Conservation (phyloP, 2,329 filamentous ascomycete genomes). For the Diaporthe sp. region DNA sequence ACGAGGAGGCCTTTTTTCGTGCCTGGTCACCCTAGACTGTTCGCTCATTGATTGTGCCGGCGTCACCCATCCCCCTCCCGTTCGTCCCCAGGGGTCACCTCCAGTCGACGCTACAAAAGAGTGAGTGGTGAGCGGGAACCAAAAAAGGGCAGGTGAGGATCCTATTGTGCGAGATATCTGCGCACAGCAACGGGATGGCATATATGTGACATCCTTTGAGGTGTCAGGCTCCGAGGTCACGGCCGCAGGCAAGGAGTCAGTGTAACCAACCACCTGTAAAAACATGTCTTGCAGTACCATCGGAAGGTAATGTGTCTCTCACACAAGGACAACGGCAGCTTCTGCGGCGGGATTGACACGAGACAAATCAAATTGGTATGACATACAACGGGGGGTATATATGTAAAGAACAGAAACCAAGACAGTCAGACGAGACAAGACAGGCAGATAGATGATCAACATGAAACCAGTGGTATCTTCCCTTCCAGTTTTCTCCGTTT, state of each 20-base stretch:
- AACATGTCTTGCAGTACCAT: too few relatives aligned
- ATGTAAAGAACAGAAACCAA: conserved; percentile 1
- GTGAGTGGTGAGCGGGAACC: too few relatives aligned
- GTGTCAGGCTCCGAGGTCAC: not conserved
- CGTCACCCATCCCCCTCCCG: too few relatives aligned
- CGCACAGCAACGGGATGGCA: too few relatives aligned
- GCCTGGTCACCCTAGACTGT: too few relatives aligned
- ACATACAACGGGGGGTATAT: conserved; percentile 8
- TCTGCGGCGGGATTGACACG: not conserved
- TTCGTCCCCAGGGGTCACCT: too few relatives aligned
- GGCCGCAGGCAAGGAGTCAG: not conserved
- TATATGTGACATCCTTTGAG: not conserved
- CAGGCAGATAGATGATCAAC: not conserved
- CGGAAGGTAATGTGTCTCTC: too few relatives aligned
- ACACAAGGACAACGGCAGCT: too few relatives aligned
- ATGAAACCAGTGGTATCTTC: conserved; percentile 28
- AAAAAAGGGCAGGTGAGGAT: too few relatives aligned
- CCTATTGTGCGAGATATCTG: rapidly evolving
- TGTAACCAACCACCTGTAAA: not conserved
- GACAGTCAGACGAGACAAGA: not conserved
- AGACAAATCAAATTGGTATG: not conserved
- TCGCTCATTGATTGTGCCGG: too few relatives aligned
- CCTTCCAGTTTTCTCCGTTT: not conserved
- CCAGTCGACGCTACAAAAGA: too few relatives aligned
- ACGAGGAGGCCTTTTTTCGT: too few relatives aligned